These are phyloP conservation scores for Bidens hawaiensis DNA, from an alignment of 140 eudicot species.

Conservation along the genomic window DNA sequence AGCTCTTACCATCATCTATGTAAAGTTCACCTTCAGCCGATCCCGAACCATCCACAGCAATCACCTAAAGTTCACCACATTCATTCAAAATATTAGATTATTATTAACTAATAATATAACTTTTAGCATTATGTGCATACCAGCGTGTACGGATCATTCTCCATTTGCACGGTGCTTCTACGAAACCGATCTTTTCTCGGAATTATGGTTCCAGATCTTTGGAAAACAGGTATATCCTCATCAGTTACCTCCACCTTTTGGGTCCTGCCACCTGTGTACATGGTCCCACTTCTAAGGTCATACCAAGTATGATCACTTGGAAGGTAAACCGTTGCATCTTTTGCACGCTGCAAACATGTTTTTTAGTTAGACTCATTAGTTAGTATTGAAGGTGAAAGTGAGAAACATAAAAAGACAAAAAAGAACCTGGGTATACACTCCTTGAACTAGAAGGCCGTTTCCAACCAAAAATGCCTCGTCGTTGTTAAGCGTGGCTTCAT, in stretches of 20 bases:
- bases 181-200: slow-evolving; percentile 93
- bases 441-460: slow-evolving; percentile 79
- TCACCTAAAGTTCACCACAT: slow-evolving; percentile 36
- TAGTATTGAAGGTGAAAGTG: background rate
- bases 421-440: slow-evolving; percentile 72
- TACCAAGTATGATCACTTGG: slow-evolving; percentile 81
- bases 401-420: background rate
- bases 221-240: slow-evolving; percentile 78
- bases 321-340: slow-evolving; percentile 74
- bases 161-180: slow-evolving; percentile 91
- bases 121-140: slow-evolving; percentile 27
- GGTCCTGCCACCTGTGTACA: slow-evolving; percentile 63
- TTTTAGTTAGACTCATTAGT: background rate
- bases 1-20: slow-evolving; percentile 93
- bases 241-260: slow-evolving; percentile 68
- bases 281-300: slow-evolving; percentile 64
- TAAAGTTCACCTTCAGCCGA: slow-evolving; percentile 90
- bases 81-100: no score
- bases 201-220: slow-evolving; percentile 85
- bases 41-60: slow-evolving; percentile 67
- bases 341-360: slow-evolving; percentile 55
- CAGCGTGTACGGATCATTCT: slow-evolving; percentile 93
- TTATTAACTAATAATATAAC: no score
- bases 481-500: slow-evolving; percentile 68
- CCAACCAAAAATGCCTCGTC: slow-evolving; percentile 99